phyloP scores from a whole-genome alignment of 306 rosid species.

The Citrullus amarus region DNA sequence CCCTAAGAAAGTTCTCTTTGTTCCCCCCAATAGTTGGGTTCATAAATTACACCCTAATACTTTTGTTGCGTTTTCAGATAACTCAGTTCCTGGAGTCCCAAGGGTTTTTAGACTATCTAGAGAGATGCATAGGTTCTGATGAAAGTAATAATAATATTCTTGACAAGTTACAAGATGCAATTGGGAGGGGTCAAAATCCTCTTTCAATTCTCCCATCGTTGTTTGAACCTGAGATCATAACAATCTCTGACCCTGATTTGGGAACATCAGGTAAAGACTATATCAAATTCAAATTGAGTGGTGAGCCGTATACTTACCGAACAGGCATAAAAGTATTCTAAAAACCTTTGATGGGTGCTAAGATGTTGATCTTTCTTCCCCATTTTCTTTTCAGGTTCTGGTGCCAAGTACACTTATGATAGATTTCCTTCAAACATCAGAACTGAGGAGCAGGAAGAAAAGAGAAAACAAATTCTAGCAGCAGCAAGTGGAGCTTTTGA shows the following conservation, averaged over 20 bases:
- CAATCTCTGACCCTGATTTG: slow-evolving; percentile 68
- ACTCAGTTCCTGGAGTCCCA: slow-evolving; percentile 80
- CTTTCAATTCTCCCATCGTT: slow-evolving; percentile 63
- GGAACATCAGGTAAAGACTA: slow-evolving; percentile 57
- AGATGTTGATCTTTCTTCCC: neutral
- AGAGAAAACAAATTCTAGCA: slow-evolving; percentile 79
- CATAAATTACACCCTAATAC: slow-evolving; percentile 13
- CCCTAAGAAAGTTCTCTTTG: neutral
- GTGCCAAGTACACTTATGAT: slow-evolving; percentile 71
- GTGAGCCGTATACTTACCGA: neutral
- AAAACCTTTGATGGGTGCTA: neutral
- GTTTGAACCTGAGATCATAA: slow-evolving; percentile 76
- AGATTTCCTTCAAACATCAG: slow-evolving; percentile 75
- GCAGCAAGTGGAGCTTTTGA: slow-evolving; percentile 73
- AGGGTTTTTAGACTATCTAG: slow-evolving; percentile 90
- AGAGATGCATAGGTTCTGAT: slow-evolving; percentile 70
- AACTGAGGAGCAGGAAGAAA: slow-evolving; percentile 87
- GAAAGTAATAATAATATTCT: slow-evolving; percentile 73
- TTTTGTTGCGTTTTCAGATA: slow-evolving; percentile 37
- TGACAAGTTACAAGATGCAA: slow-evolving; percentile 94
- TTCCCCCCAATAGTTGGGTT: neutral
- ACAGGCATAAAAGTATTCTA: neutral
- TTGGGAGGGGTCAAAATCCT: slow-evolving; percentile 96
- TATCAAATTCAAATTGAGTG: slow-evolving; percentile 6
- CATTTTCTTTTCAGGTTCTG: slow-evolving; percentile 41